A percentile compares a stretch with the other conserved stretches of the same genome.
phyloP scores from a whole-genome alignment of 441 rosid species.

The Syzygium malaccense region DNA sequence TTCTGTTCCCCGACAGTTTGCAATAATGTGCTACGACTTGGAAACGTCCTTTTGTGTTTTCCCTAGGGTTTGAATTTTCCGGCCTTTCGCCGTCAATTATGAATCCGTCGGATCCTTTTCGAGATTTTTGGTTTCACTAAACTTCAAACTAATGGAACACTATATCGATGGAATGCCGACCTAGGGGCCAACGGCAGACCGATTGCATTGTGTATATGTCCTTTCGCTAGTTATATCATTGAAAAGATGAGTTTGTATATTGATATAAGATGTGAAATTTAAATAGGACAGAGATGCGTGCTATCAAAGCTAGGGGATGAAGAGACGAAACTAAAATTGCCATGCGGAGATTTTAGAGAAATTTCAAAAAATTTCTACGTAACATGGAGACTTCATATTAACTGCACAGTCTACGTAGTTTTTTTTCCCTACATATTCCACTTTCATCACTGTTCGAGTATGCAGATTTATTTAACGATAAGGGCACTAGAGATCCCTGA shows the following conservation, averaged over 20 bases:
- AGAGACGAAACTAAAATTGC: background rate
- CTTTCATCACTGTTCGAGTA: background rate
- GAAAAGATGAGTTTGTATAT: background rate
- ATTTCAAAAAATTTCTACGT: background rate
- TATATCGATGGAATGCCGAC: too few species aligned
- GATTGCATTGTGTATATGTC: background rate
- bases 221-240: background rate
- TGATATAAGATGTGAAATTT: background rate
- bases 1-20: background rate
- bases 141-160: background rate
- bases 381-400: background rate
- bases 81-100: background rate
- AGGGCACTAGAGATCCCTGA: background rate
- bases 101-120: too few species aligned
- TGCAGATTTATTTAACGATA: too few species aligned
- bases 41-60: background rate
- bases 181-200: too few species aligned
- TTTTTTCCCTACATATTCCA: background rate
- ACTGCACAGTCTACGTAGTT: background rate
- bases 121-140: background rate
- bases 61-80: background rate
- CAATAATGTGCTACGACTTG: background rate
- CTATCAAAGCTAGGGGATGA: background rate
- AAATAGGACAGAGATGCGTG: background rate
- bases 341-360: background rate